Evolutionary conservation across 768 basidiomycete genomes (phyloP), one percentile per base, ranked within the genome.

Genomic region (Mrakia blollopis): DNA sequence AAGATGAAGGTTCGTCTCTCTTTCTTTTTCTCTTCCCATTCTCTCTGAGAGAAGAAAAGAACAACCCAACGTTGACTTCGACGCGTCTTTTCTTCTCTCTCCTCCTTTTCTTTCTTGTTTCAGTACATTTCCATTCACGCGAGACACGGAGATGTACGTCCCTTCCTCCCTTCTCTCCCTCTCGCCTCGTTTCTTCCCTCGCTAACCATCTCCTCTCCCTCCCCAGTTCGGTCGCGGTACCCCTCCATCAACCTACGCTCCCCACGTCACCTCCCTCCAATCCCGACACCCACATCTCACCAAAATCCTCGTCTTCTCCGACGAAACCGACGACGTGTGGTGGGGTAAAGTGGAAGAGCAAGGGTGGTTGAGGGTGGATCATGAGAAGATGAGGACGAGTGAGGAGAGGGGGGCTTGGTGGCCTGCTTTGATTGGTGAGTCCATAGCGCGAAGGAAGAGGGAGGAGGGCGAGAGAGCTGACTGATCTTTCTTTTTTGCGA

Each of bases 141-240:
- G 18, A 41, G 73, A 5, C 73, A 74, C 73, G 73, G 73, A 16
- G 73, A 74, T 23, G n/a, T n/a, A n/a, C n/a, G n/a, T n/a, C n/a
- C n/a, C n/a, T n/a, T n/a, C n/a, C n/a, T n/a, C n/a, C n/a, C n/a
- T n/a, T n/a, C n/a, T n/a, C n/a, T n/a, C n/a, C n/a, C n/a, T n/a
- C n/a, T n/a, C n/a, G n/a, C n/a, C n/a, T n/a, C n/a, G n/a, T n/a
- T n/a, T n/a, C n/a, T n/a, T n/a, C n/a, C n/a, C n/a, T n/a, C n/a
- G n/a, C n/a, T n/a, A n/a, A n/a, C n/a, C n/a, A n/a, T n/a, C n/a
- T n/a, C n/a, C n/a, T n/a, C n/a, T n/a, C n/a, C n/a, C n/a, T n/a
- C n/a, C n/a, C n/a, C n/a, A n/a, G n/a, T 47, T 61, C 73, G 44
- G 61, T 44, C 16, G 16, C 30, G 61, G 73, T 1, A 50, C 73